Base-by-base conservation (phyloP, 352 stramenopile species). In the Phytophthora nicotianae region DNA sequence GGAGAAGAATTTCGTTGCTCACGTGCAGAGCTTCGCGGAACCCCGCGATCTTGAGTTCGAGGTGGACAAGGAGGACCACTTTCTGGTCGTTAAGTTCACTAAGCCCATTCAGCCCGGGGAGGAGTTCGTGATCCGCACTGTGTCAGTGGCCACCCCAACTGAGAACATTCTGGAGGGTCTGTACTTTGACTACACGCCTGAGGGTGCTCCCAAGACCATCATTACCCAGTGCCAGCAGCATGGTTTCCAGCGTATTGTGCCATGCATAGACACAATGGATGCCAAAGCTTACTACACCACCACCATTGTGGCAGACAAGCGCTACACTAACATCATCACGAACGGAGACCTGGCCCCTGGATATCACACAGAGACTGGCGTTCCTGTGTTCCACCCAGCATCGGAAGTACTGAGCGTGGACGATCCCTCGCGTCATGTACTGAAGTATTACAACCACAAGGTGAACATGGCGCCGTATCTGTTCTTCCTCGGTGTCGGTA, bases 381-480 rank as follows among this genome's bases (percentile, higher is more conserved):
- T 87, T 41, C 79, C 83, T 7, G 68, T 89, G 27, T 89, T 86
- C 58, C 80, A 90, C 40, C 64, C 74, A 14, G 68, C 77, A 29
- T 68, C 60, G 38, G 79, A 86, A 48, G 72, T 88, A 29, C 71
- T 90, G 14, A 72, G 75, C 38, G 32, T 40, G n/a, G 72, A 76
- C n/a, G 82, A 90, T 26, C 37, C 74, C 40, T 76, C 70, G 41
- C 79, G 83, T 46, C 83, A 91, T 53, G 83, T 72, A 24, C 69
- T 91, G 54, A 91, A 90, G 69, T 91, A 90, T 69, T 74, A 87
- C 72, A 91, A 91, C 65, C 83, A 91, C 70, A 89, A 74, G 65
- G 79, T 90, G n/a, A 90, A 90, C 70, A 92, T 92, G 83, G 83
- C 83, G 24, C 83, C 83, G 56, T 92, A 92, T 60, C 58, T 92